phyloP scores from a whole-genome alignment of 495 filamentous ascomycete genomes.

The Penicillium robsamsonii region DNA sequence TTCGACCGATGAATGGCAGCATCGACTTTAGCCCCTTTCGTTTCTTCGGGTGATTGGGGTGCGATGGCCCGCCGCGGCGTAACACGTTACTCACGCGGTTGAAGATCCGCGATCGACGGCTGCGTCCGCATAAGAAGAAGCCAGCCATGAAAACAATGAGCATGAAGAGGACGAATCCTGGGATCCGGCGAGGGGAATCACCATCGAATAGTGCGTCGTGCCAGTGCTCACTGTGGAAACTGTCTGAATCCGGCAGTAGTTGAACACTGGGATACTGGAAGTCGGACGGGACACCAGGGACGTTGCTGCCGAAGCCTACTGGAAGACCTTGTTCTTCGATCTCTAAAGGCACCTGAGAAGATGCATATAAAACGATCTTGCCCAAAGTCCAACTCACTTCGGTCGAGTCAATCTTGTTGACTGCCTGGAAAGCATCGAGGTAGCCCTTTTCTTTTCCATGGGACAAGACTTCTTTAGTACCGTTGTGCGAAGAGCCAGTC shows the following conservation, averaged over 20 bases:
- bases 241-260: slow-evolving; percentile 40
- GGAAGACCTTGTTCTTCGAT: slow-evolving; percentile 58
- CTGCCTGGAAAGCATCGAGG: slow-evolving; percentile 84
- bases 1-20: slow-evolving; percentile 52
- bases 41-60: slow-evolving; percentile 51
- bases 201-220: slow-evolving; percentile 67
- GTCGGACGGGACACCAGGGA: slow-evolving; percentile 62
- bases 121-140: slow-evolving; percentile 68
- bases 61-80: slow-evolving; percentile 50
- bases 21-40: slow-evolving; percentile 53
- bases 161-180: slow-evolving; percentile 70
- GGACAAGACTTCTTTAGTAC: slow-evolving; percentile 69
- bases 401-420: slow-evolving; percentile 85
- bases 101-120: slow-evolving; percentile 66
- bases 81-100: slow-evolving; percentile 52
- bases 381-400: slow-evolving; percentile 99
- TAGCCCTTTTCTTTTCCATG: slow-evolving; percentile 76
- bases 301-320: slow-evolving; percentile 90
- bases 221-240: slow-evolving; percentile 63
- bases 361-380: slow-evolving; percentile 96
- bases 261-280: slow-evolving; percentile 83
- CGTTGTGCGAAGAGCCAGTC: slow-evolving; percentile 55
- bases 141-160: slow-evolving; percentile 66
- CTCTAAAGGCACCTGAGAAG: slow-evolving; percentile 74
- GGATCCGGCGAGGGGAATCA: slow-evolving; percentile 62